Evolutionary conservation across 169 alveolate genomes (phyloP).

Genomic region (Neospora caninum): DNA sequence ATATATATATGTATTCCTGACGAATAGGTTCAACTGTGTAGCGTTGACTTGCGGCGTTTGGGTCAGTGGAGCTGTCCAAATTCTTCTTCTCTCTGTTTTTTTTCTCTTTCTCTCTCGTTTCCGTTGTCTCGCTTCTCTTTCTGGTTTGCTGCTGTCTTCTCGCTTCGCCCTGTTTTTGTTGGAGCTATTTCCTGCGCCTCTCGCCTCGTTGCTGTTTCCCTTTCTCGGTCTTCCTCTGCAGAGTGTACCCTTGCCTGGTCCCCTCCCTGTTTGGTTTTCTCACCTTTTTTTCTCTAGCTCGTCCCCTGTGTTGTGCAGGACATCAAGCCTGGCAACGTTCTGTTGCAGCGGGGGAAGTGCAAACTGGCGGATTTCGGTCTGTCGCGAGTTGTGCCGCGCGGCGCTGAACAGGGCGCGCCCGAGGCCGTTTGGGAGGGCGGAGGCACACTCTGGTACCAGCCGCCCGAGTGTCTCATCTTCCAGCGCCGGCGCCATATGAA

Average conservation of each 20-base stretch:
- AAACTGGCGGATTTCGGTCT: slow-evolving; percentile 91
- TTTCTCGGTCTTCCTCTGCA: no score
- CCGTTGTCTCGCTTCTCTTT: background rate
- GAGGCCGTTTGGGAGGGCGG: slow-evolving; percentile 86
- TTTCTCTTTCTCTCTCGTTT: background rate
- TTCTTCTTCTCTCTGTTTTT: background rate
- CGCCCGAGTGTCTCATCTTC: slow-evolving; percentile 86
- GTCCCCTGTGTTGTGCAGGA: no score
- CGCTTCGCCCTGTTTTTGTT: background rate
- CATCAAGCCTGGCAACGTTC: slow-evolving; percentile 89
- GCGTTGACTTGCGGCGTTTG: no score
- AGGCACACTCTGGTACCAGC: slow-evolving; percentile 92
- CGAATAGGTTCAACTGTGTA: no score
- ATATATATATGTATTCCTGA: no score
- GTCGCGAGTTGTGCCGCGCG: slow-evolving; percentile 79
- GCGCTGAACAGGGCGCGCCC: background rate
- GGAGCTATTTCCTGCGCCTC: background rate
- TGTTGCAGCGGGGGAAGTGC: slow-evolving; percentile 85
- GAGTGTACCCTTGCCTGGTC: no score
- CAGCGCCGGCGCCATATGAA: slow-evolving; percentile 42
- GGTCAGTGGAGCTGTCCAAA: background rate
- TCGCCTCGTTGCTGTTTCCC: no score
- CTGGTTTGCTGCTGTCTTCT: background rate
- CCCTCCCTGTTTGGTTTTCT: no score
- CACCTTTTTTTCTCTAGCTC: no score